Conservation (phyloP, 495 filamentous ascomycete species). For the Penicillium atrosanguineum region DNA sequence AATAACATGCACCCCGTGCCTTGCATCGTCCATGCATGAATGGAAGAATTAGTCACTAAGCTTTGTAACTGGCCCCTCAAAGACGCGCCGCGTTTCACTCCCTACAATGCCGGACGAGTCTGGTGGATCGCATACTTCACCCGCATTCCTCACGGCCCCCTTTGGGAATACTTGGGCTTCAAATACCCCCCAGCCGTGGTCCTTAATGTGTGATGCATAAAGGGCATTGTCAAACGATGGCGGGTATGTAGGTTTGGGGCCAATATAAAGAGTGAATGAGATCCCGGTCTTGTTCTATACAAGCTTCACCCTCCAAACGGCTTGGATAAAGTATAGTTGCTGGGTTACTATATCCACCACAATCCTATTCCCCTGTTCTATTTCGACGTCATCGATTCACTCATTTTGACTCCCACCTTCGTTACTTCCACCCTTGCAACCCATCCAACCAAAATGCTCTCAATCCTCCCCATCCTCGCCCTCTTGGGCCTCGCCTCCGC, state of each 20-base stretch:
- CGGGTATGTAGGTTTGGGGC: no score
- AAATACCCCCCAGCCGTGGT: background rate
- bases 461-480: constrained; percentile 14
- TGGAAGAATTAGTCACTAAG: background rate
- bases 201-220: background rate
- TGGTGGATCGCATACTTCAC: background rate
- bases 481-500: constrained; percentile 17
- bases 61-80: background rate
- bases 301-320: no score
- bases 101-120: background rate
- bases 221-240: no score
- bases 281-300: no score
- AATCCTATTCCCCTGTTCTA: no score
- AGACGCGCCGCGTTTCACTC: background rate
- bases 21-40: constrained; percentile 4
- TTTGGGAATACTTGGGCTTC: background rate
- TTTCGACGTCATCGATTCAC: background rate
- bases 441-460: background rate
- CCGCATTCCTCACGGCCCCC: background rate
- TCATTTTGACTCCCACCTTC: background rate
- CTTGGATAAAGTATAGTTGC: no score
- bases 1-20: constrained; percentile 8
- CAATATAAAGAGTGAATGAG: no score
- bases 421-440: background rate
- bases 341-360: no score